Conservation (phyloP, 441 rosid genomes). For the Adansonia gregorii region DNA sequence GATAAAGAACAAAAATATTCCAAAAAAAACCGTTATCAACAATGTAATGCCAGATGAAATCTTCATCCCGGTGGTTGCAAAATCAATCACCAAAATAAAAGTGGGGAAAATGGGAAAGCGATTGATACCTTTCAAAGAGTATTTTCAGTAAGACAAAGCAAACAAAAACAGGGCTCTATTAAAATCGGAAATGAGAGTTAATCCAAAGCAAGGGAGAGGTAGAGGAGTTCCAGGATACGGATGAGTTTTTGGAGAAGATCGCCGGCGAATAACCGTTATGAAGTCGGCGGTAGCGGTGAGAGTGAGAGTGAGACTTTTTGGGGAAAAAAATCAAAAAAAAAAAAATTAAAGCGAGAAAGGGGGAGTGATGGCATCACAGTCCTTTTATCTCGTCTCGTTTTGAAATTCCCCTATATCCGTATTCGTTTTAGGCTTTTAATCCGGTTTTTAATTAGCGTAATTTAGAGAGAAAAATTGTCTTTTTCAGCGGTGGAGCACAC, state of each 20-base stretch:
- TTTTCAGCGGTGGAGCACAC: not conserved
- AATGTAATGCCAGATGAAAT: constrained; percentile 7
- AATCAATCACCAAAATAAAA: not conserved
- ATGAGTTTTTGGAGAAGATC: constrained; percentile 1
- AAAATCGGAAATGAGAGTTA: constrained; percentile 2
- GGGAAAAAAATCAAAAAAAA: constrained; percentile 26
- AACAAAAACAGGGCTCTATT: not conserved
- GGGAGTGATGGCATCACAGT: constrained; percentile 24
- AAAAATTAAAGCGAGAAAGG: not conserved
- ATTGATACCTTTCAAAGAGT: not conserved
- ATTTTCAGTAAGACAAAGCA: constrained; percentile 11
- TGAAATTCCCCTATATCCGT: constrained; percentile 26
- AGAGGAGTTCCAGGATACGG: not conserved
- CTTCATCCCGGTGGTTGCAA: not conserved
- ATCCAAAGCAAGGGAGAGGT: not conserved
- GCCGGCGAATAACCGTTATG: constrained; percentile 6
- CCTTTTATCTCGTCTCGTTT: constrained; percentile 32
- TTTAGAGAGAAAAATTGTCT: not conserved
- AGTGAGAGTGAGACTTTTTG: constrained; percentile 23
- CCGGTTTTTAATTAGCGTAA: constrained; percentile 19
- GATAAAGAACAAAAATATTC: not conserved
- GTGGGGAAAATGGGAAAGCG: not conserved
- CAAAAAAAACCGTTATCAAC: not conserved
- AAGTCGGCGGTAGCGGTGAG: constrained; percentile 44
- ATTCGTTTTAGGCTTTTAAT: constrained; percentile 14